Evolutionary conservation across 2,329 filamentous ascomycete species (phyloP).

Genomic region (Domatiomyces catenatus): DNA sequence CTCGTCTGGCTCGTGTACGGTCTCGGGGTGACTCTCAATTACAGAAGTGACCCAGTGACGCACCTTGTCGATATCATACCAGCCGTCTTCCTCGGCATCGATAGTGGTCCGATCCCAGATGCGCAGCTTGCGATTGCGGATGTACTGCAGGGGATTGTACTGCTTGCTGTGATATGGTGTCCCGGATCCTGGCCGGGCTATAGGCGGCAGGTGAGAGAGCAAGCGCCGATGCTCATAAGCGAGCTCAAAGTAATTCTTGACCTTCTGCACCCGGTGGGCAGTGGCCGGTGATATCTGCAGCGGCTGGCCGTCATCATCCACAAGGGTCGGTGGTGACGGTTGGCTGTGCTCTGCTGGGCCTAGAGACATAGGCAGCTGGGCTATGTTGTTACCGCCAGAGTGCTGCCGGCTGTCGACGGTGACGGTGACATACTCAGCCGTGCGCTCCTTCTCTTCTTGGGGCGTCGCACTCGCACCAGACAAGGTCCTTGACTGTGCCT

Average conservation of each 20-base stretch:
- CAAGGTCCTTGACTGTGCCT: constrained; percentile 7
- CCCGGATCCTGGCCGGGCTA: constrained; percentile 26
- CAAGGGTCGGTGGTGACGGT: neutral
- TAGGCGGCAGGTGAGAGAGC: constrained; percentile 60
- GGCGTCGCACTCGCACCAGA: constrained; percentile 4
- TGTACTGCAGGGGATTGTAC: constrained; percentile 86
- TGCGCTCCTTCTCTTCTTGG: neutral
- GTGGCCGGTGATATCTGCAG: constrained; percentile 60
- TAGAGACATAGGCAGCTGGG: neutral
- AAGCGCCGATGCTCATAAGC: constrained; percentile 70
- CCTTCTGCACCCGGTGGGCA: constrained; percentile 65
- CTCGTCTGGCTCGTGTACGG: constrained; percentile 31
- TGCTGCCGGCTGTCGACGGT: neutral
- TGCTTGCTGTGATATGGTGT: constrained; percentile 30
- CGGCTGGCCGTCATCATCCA: constrained; percentile 22
- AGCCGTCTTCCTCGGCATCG: constrained; percentile 60
- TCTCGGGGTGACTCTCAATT: constrained; percentile 32
- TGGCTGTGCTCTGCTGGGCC: neutral
- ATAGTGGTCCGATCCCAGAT: constrained; percentile 61
- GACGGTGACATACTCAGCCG: constrained; percentile 4
- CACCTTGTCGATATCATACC: constrained; percentile 57
- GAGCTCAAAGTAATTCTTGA: constrained; percentile 71
- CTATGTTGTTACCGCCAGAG: neutral
- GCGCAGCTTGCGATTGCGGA: constrained; percentile 76
- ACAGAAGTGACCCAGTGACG: constrained; percentile 63